Percentiles rank a stretch among this genome's conserved stretches.
phyloP scores from a whole-genome alignment of 2,329 filamentous ascomycete species.

The Neonectria coccinea region DNA sequence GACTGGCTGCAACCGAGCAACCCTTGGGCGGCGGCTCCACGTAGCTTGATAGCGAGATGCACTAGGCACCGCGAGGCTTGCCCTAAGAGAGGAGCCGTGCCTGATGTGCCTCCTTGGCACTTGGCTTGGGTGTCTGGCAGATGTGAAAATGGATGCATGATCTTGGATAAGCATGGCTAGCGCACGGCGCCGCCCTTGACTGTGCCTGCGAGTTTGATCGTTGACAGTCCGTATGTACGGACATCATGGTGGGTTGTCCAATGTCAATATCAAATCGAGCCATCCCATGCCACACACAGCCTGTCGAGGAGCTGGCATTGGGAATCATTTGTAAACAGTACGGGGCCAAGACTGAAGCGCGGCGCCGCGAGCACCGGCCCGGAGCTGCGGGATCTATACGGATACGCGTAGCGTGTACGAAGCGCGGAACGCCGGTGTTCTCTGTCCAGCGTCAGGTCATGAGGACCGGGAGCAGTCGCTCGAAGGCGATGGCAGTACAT shows the following conservation, averaged over 20 bases:
- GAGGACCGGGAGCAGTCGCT: background rate
- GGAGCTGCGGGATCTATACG: background rate
- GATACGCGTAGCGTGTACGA: background rate
- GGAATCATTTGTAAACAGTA: background rate
- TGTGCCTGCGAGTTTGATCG: too few species aligned
- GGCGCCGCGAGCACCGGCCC: background rate
- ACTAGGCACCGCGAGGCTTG: conserved; percentile 11
- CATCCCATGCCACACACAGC: background rate
- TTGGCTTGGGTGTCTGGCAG: conserved; percentile 4
- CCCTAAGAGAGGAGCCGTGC: background rate
- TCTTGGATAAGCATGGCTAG: conserved; percentile 9
- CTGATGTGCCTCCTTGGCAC: background rate
- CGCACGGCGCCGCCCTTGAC: conserved; percentile 12
- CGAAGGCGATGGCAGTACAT: background rate
- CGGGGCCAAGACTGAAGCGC: background rate
- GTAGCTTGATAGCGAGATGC: conserved; percentile 21
- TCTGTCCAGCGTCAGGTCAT: background rate
- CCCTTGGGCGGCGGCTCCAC: conserved; percentile 9
- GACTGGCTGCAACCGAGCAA: conserved; percentile 7
- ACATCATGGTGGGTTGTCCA: conserved; percentile 1
- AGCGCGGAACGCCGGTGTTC: background rate
- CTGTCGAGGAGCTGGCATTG: background rate
- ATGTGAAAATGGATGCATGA: conserved; percentile 3
- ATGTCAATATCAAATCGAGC: background rate
- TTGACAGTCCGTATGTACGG: background rate